Percentiles rank a stretch among this genome's conserved stretches.
phyloP scores from a whole-genome alignment of 2,329 filamentous ascomycete species.

The Colletotrichum orchidophilum region DNA sequence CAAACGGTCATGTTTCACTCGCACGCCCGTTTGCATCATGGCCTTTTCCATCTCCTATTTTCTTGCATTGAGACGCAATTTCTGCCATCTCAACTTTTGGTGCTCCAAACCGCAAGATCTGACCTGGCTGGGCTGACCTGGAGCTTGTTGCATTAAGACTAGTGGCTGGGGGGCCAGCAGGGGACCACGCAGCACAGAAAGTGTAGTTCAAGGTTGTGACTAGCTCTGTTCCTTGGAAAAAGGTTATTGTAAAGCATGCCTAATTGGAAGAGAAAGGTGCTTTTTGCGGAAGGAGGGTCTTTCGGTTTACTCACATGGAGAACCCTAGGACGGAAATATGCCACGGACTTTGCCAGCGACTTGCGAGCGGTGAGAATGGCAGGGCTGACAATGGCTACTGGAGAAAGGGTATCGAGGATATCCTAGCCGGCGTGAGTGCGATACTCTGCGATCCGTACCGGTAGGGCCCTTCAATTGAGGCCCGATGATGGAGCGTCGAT shows the following conservation, averaged over 20 bases:
- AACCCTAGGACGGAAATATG: background rate
- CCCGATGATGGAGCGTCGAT: slow-evolving; percentile 1
- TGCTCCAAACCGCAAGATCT: slow-evolving; percentile 9
- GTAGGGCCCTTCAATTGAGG: background rate
- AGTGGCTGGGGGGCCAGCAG: slow-evolving; percentile 1
- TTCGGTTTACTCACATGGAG: slow-evolving; percentile 3
- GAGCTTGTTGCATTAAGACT: slow-evolving; percentile 9
- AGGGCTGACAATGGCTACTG: slow-evolving; percentile 13
- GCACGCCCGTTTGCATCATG: slow-evolving; percentile 23
- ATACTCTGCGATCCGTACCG: background rate
- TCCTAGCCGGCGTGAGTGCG: slow-evolving; percentile 5
- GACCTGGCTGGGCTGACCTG: slow-evolving; percentile 9
- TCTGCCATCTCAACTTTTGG: slow-evolving; percentile 32
- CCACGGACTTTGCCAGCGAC: background rate
- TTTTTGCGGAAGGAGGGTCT: background rate
- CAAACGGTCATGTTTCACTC: slow-evolving; percentile 31
- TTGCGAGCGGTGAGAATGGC: slow-evolving; percentile 18
- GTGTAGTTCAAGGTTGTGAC: background rate
- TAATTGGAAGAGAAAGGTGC: background rate
- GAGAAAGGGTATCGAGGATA: background rate
- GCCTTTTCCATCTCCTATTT: background rate
- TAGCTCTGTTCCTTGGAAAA: slow-evolving; percentile 13
- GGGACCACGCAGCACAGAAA: slow-evolving; percentile 6
- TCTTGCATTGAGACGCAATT: slow-evolving; percentile 28
- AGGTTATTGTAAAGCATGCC: background rate